phyloP scores from a whole-genome alignment of 129 eudicot genomes.

The Flaveria sonorensis region DNA sequence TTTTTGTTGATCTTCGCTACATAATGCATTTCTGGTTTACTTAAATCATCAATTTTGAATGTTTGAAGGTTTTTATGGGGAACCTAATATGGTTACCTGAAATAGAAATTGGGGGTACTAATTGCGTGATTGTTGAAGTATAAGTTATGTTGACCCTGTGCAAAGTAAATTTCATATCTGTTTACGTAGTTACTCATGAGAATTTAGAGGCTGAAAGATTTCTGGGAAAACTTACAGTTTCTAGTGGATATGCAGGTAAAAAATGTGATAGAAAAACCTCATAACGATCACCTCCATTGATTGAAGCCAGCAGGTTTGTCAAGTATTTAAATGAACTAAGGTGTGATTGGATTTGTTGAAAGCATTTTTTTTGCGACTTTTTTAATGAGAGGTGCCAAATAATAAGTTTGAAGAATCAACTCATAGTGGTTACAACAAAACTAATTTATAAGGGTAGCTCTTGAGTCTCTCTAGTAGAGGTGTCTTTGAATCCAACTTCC shows the following conservation, averaged over 20 bases:
- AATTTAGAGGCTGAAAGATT: slow-evolving; percentile 3
- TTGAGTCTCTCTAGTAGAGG: too few species aligned
- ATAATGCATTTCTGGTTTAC: neutral
- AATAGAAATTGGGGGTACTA: neutral
- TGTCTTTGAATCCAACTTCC: too few species aligned
- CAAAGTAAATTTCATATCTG: neutral
- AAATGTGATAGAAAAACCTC: slow-evolving; percentile 93
- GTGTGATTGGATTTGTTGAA: neutral
- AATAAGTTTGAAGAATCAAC: neutral
- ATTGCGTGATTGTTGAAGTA: neutral
- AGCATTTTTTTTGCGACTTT: neutral
- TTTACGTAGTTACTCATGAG: neutral
- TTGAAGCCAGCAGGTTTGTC: slow-evolving; percentile 97
- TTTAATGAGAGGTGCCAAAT: neutral
- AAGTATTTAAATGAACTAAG: slow-evolving; percentile 4
- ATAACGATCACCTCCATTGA: slow-evolving; percentile 91
- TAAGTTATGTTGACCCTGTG: neutral
- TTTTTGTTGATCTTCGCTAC: neutral
- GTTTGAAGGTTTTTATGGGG: neutral
- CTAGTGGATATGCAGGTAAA: slow-evolving; percentile 66
- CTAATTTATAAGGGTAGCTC: too few species aligned
- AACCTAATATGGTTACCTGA: too few species aligned
- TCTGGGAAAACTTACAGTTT: slow-evolving; percentile 2
- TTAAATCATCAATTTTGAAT: neutral
- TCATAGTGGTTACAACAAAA: neutral